Evolutionary conservation across 1,284 basidiomycete genomes (phyloP), one percentile per base, ranked within the genome.

Genomic region (Puccinia hordei): DNA sequence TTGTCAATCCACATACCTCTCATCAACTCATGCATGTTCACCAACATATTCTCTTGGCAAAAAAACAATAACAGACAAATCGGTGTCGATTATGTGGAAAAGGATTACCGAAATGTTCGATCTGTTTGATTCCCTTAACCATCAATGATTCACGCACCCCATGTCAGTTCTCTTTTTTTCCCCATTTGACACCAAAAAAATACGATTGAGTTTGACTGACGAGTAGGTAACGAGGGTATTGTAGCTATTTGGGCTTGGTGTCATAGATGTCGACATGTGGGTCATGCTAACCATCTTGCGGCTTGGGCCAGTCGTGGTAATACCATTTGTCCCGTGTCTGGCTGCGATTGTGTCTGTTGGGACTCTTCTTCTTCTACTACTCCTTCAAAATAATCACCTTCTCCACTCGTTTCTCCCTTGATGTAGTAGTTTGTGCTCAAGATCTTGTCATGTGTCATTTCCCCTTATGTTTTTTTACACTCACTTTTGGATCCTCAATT

Each of bases 271-370:
- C 13, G 66, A 69, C 76, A 78, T 71, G 51, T 78, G 19, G 63
- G 61, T 24, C 76, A 78, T 46, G 76, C 66, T 22, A 15, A 78
- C 68, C 76, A 78, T 71, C 69, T 78, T 13, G 24, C 12, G 9
- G 15, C 41, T 15, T 79, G 77, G 77, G 30, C 30, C 53, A 22
- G 57, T 19, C 44, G 77, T 22, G 68, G 77, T 19, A 69, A 79
- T 63, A 22, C 17, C 10, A n/a, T 79, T 35, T 79, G 68, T 79
- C 77, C 77, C 2, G 77, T 79, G 0, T n/a, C 68, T 4, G 77
- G 77, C 24, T 79, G 77, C 69, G 65, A 71, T 15, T 79, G 77
- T 72, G 8, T 41, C 30, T 79, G 77, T 72, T 79, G 77, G 77
- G 77, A 71, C 63, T 41, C 57, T n/a, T 59, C 57, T 13, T 27